Conservation (phyloP, 495 filamentous ascomycete genomes). For the Jackrogersella minutella region DNA sequence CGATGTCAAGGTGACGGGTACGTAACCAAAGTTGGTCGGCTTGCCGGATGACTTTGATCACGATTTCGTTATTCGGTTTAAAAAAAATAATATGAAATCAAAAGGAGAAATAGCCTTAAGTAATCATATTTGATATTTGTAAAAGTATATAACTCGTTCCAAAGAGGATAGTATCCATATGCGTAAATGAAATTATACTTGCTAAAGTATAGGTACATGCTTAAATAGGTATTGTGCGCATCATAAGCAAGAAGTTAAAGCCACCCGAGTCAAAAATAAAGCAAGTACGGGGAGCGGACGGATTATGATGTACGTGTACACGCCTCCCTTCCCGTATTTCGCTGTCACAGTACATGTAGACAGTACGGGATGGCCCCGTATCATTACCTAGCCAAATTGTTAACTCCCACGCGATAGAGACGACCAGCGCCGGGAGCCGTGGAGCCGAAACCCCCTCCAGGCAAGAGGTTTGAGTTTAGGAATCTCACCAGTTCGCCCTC, state of each 20-base stretch:
- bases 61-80: too few relatives aligned
- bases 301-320: conserved; percentile 34
- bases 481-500: conserved; percentile 27
- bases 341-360: conserved; percentile 38
- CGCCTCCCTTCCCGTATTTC: conserved; percentile 29
- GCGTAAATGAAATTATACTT: neutral
- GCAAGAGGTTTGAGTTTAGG: conserved; percentile 29
- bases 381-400: conserved; percentile 39
- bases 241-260: neutral
- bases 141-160: too few relatives aligned
- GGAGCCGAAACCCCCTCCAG: conserved; percentile 34
- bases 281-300: conserved; percentile 25
- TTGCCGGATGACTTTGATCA: too few relatives aligned
- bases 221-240: neutral
- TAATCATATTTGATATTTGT: too few relatives aligned
- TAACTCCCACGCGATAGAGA: conserved; percentile 42
- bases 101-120: too few relatives aligned
- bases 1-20: neutral
- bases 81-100: too few relatives aligned
- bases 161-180: too few relatives aligned
- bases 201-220: neutral
- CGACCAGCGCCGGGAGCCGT: conserved; percentile 42
- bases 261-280: conserved; percentile 13
- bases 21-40: conserved; percentile 11
- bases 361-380: conserved; percentile 41